Evolutionary conservation across 2,329 filamentous ascomycete species (phyloP).

Genomic region (Colletotrichum sp.): DNA sequence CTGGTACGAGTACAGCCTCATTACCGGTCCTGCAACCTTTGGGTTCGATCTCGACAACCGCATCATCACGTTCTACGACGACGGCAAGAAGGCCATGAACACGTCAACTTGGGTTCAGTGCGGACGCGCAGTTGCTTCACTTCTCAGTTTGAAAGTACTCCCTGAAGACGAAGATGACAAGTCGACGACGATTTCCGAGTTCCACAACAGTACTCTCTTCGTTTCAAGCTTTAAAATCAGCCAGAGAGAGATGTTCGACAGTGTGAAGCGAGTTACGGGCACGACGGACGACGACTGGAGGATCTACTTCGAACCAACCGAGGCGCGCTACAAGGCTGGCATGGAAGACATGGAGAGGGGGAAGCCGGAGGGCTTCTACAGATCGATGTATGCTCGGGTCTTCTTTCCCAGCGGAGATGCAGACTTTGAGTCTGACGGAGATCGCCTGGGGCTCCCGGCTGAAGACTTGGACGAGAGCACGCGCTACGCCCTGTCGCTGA

Average conservation of each 20-base stretch:
- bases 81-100: slow-evolving; percentile 61
- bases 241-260: slow-evolving; percentile 69
- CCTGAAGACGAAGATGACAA: slow-evolving; percentile 1
- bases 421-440: slow-evolving; percentile 44
- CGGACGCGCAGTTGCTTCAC: slow-evolving; percentile 39
- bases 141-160: slow-evolving; percentile 42
- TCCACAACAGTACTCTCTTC: slow-evolving; percentile 52
- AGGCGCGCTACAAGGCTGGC: slow-evolving; percentile 54
- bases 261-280: slow-evolving; percentile 61
- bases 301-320: slow-evolving; percentile 37
- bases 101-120: slow-evolving; percentile 65
- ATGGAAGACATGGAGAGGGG: slow-evolving; percentile 46
- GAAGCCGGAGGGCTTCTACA: slow-evolving; percentile 44
- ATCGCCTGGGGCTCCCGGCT: slow-evolving; percentile 56
- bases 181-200: slow-evolving; percentile 23
- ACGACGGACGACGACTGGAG: slow-evolving; percentile 65
- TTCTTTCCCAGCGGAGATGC: neutral
- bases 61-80: slow-evolving; percentile 52
- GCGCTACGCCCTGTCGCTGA: neutral
- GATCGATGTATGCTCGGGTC: slow-evolving; percentile 23
- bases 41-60: slow-evolving; percentile 55
- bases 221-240: slow-evolving; percentile 61
- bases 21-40: slow-evolving; percentile 31
- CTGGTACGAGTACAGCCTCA: slow-evolving; percentile 60
- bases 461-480: slow-evolving; percentile 66